Evolutionary conservation across 805 yeast species (phyloP).

Genomic region (Ascoidea tarda): DNA sequence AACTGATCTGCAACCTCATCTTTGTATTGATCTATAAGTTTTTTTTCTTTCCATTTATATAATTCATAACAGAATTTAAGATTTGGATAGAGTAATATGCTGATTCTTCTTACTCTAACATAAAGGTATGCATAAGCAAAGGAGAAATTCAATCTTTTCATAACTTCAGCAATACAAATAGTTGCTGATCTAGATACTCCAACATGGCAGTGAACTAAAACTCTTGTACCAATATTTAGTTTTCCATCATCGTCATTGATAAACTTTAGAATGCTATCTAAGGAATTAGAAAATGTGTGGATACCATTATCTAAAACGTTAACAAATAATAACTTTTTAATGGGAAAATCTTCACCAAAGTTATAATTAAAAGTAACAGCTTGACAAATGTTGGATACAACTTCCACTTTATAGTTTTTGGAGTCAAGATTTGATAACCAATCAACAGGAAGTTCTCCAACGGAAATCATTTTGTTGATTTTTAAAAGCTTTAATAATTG

Average conservation of each 20-base stretch:
- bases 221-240: slow-evolving; percentile 13
- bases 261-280: slow-evolving; percentile 17
- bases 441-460: slow-evolving; percentile 56
- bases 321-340: slow-evolving; percentile 34
- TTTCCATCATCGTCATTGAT: slow-evolving; percentile 29
- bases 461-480: slow-evolving; percentile 66
- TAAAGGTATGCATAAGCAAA: slow-evolving; percentile 72
- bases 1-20: neutral
- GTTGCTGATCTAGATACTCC: slow-evolving; percentile 95
- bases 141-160: slow-evolving; percentile 57
- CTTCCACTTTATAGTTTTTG: slow-evolving; percentile 1
- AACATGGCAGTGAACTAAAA: slow-evolving; percentile 85
- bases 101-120: slow-evolving; percentile 82
- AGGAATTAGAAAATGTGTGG: slow-evolving; percentile 36
- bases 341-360: slow-evolving; percentile 7
- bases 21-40: slow-evolving; percentile 9
- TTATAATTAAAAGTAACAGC: slow-evolving; percentile 8
- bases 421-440: slow-evolving; percentile 5
- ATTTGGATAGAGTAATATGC: slow-evolving; percentile 91
- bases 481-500: slow-evolving; percentile 50
- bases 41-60: slow-evolving; percentile 29
- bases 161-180: slow-evolving; percentile 90
- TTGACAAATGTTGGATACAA: slow-evolving; percentile 2
- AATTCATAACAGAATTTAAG: slow-evolving; percentile 85
- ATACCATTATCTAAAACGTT: slow-evolving; percentile 88